phyloP scores from a whole-genome alignment of 2,329 filamentous ascomycete species.

The Aspergillus carbonarius region DNA sequence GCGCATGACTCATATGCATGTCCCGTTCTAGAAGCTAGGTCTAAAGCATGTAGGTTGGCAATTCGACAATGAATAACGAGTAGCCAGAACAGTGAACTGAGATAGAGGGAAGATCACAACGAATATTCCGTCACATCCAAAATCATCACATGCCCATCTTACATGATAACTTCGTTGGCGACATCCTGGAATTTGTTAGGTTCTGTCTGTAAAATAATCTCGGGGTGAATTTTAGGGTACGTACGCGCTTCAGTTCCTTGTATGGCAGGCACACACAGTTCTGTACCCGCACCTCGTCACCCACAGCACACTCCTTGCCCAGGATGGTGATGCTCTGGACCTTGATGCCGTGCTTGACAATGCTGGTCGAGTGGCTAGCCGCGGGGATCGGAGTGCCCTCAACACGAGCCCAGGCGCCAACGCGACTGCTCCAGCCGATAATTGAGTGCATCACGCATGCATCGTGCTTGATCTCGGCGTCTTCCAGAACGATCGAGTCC shows the following conservation, averaged over 20 bases:
- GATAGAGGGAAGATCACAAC: background rate
- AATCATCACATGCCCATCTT: conserved; percentile 33
- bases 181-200: conserved; percentile 33
- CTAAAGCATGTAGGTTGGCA: background rate
- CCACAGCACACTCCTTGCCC: conserved; percentile 92
- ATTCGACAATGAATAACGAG: background rate
- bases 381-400: conserved; percentile 90
- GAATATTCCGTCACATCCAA: background rate
- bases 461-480: conserved; percentile 94
- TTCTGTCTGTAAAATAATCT: background rate
- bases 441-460: conserved; percentile 94
- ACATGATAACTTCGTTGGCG: conserved; percentile 80
- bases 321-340: conserved; percentile 98
- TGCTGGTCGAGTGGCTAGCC: conserved; percentile 85
- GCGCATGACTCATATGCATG: background rate
- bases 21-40: background rate
- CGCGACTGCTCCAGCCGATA: conserved; percentile 92
- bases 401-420: conserved; percentile 97
- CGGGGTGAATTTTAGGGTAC: conserved; percentile 35
- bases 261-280: conserved; percentile 97
- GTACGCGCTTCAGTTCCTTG: conserved; percentile 94
- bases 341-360: conserved; percentile 97
- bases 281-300: conserved; percentile 91
- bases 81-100: background rate
- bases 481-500: conserved; percentile 93